Base-by-base conservation (phyloP, 148 eudicot species). In the Rhododendron simsii region DNA sequence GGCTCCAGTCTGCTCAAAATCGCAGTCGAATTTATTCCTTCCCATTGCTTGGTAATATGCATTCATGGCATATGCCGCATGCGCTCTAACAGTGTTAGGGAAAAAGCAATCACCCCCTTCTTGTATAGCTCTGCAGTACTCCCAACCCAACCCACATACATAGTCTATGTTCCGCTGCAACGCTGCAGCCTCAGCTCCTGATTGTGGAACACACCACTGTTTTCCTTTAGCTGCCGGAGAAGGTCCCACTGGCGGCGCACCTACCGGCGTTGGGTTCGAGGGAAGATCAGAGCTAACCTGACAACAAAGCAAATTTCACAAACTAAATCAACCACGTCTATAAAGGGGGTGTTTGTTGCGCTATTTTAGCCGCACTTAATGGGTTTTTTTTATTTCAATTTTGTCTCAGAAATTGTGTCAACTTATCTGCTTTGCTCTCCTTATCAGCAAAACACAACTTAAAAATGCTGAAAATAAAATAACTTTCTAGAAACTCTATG, bases 51-150 rank as follows among this genome's bases (percentile, higher is more conserved):
- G 92, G 78, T 88, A 93, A n/a, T 71, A 90, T 5, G 82, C 80
- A 80, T 91, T 91, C 93, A 93, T 93, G 51, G 91, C 92, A 53
- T 87, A 90, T 12, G 85, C 88, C 11, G 93, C 92, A 51, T 90
- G 91, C 10, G 91, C 85, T 55, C 87, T 71, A 78, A 88, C 84
- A 8, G 85, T 90, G 84, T 88, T 37, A 0, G 95, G 91, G 45
- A 26, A 8, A 73, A 90, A 91, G 90, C 95, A 91, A 2, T 84
- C 50, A 5, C 95, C 93, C 0, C 91, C 92, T 30, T 86, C 75
- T 57, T 87, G 90, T 23, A 93, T 85, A 2, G 91, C 87, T 21
- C 26, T 51, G 81, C 94, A 93, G 61, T 90, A 78, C 11, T 78
- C 90, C 71, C 90, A 55, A 28, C 88, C 91, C 85, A 84, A 86